phyloP scores from a whole-genome alignment of 495 filamentous ascomycete species.

The Pseudomonodictys pantanalensis region DNA sequence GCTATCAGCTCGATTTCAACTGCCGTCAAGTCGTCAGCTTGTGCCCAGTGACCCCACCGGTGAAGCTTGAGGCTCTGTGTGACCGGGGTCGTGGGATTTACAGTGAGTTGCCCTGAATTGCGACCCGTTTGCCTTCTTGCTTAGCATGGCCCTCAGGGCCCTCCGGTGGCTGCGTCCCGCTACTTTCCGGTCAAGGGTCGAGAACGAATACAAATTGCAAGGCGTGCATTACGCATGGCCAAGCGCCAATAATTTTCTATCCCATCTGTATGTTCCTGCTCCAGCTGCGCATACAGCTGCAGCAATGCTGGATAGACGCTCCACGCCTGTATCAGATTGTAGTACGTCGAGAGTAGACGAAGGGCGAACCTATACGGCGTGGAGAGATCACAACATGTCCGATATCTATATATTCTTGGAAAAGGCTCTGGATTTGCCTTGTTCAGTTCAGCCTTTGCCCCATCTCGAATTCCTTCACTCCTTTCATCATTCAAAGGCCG shows the following conservation, averaged over 20 bases:
- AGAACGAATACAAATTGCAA: slow-evolving; percentile 1
- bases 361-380: not conserved
- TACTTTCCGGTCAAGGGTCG: slow-evolving; percentile 4
- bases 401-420: not conserved
- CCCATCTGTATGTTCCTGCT: not conserved
- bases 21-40: not conserved
- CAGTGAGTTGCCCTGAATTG: not conserved
- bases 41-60: not conserved
- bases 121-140: slow-evolving; percentile 3
- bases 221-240: slow-evolving; percentile 3
- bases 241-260: not conserved
- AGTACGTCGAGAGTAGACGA: not conserved
- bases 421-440: too few relatives aligned
- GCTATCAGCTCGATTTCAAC: not conserved
- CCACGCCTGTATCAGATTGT: not conserved
- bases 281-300: not conserved
- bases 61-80: not conserved
- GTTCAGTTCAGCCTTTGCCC: not conserved
- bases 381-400: not conserved
- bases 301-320: not conserved
- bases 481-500: too few relatives aligned
- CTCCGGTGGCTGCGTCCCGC: not conserved
- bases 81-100: too few relatives aligned
- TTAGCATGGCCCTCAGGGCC: not conserved
- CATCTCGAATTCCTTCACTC: not conserved